Percentiles rank a stretch among this genome's conserved stretches.
phyloP scores from a whole-genome alignment of 1,139 yeast species.

The Candida frijolesensis region DNA sequence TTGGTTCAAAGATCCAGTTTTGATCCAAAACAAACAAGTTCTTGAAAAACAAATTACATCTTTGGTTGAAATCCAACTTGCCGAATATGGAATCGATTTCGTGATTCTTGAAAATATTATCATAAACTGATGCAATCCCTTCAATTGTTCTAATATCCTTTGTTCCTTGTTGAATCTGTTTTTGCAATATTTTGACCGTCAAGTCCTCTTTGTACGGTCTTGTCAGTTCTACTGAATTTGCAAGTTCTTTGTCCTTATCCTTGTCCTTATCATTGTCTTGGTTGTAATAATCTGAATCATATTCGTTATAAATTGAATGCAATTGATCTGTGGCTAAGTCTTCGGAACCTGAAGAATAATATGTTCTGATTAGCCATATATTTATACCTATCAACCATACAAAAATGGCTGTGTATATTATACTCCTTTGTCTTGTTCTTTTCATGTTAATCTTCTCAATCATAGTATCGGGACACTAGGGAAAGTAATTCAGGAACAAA shows the following conservation, averaged over 20 bases:
- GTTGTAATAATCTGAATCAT: conserved; percentile 7
- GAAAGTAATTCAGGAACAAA: not conserved
- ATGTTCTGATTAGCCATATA: not conserved
- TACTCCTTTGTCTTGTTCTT: not conserved
- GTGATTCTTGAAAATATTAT: conserved; percentile 17
- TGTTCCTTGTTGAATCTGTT: conserved; percentile 7
- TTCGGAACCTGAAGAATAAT: not conserved
- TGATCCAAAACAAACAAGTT: conserved; percentile 26
- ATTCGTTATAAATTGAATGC: conserved; percentile 15
- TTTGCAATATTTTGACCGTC: conserved; percentile 14
- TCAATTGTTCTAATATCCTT: conserved; percentile 14
- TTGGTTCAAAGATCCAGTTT: conserved; percentile 33
- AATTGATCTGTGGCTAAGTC: not conserved
- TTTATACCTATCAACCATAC: not conserved
- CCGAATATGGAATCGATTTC: conserved; percentile 17
- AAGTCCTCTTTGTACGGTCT: conserved; percentile 9
- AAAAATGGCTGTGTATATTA: not conserved
- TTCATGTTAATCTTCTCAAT: conserved; percentile 1
- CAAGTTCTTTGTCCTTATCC: not conserved
- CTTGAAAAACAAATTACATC: conserved; percentile 36
- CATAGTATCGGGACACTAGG: not conserved
- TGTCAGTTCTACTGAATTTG: not conserved
- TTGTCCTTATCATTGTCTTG: not conserved
- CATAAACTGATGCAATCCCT: conserved; percentile 14
- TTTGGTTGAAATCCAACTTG: conserved; percentile 21